Conservation (phyloP, 2,329 filamentous ascomycete genomes). For the Alternaria sp. region DNA sequence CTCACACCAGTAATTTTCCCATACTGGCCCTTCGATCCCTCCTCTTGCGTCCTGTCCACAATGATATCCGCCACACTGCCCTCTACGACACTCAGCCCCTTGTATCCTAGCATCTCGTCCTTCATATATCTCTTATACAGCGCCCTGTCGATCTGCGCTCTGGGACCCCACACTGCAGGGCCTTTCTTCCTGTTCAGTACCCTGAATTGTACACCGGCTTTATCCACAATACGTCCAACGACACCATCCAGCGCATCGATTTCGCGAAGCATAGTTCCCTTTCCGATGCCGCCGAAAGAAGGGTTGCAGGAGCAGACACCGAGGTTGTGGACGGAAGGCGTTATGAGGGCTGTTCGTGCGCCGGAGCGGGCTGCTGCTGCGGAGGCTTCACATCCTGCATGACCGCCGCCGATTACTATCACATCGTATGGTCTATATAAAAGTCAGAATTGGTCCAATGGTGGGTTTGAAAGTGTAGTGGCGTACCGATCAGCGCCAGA, state of each 20-base stretch:
- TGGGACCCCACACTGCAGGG: constrained; percentile 94
- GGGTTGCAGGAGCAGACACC: constrained; percentile 97
- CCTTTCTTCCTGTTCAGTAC: constrained; percentile 89
- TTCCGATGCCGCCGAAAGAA: constrained; percentile 97
- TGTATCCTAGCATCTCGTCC: constrained; percentile 80
- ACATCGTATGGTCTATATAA: constrained; percentile 80
- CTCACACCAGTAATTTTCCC: constrained; percentile 84
- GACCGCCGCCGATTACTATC: constrained; percentile 92
- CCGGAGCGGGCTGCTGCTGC: constrained; percentile 89
- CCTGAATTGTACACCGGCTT: constrained; percentile 92
- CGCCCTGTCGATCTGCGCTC: constrained; percentile 91
- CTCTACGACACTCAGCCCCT: constrained; percentile 80
- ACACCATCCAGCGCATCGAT: constrained; percentile 94
- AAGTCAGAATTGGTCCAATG: constrained; percentile 23
- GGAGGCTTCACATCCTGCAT: constrained; percentile 93
- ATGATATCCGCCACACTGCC: constrained; percentile 95
- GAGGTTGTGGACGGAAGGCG: constrained; percentile 85
- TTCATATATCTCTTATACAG: constrained; percentile 92
- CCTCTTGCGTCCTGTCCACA: constrained; percentile 64
- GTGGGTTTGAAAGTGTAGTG: neutral
- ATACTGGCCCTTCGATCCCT: constrained; percentile 59
- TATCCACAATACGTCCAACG: constrained; percentile 87
- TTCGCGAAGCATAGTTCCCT: constrained; percentile 94
- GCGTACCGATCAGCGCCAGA: constrained; percentile 45
- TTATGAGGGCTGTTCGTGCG: constrained; percentile 87